Conservation (phyloP, 208 protist species). For the Trypanosoma avium region DNA sequence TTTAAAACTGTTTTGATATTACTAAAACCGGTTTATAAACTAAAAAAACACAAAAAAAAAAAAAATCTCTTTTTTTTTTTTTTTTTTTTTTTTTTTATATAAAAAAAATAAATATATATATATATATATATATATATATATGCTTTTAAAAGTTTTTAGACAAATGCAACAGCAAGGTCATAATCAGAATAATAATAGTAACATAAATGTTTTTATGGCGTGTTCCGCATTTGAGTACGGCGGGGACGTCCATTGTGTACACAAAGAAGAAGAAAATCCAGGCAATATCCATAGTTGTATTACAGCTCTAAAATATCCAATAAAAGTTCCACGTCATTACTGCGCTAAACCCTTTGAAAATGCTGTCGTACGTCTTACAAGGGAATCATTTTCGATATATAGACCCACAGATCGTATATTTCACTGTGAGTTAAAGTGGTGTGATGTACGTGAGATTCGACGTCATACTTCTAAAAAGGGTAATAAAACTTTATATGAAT, state of each 20-base stretch:
- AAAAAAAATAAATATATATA: neutral
- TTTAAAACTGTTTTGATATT: no score
- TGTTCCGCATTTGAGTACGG: constrained; percentile 23
- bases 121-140: neutral
- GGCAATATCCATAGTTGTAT: neutral
- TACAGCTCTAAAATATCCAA: constrained; percentile 8
- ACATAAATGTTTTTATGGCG: neutral
- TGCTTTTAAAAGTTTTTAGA: neutral
- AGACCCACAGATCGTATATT: constrained; percentile 11
- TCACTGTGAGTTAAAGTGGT: constrained; percentile 11
- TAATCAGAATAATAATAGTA: neutral
- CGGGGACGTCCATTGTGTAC: no score
- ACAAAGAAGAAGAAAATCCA: neutral
- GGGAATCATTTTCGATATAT: constrained; percentile 4
- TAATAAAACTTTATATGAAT: neutral
- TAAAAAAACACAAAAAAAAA: no score
- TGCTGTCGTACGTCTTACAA: constrained; percentile 11
- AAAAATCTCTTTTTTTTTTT: no score
- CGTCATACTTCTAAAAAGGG: neutral
- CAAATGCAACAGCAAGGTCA: constrained; percentile 3
- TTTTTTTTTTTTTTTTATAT: neutral
- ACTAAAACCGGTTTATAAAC: no score
- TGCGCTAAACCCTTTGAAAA: constrained; percentile 6
- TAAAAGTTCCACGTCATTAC: neutral
- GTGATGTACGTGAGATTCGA: constrained; percentile 14